Percentiles rank a stretch among this genome's conserved stretches.
Conservation (phyloP, 768 basidiomycete genomes). For the Rhizopogon roseolus region DNA sequence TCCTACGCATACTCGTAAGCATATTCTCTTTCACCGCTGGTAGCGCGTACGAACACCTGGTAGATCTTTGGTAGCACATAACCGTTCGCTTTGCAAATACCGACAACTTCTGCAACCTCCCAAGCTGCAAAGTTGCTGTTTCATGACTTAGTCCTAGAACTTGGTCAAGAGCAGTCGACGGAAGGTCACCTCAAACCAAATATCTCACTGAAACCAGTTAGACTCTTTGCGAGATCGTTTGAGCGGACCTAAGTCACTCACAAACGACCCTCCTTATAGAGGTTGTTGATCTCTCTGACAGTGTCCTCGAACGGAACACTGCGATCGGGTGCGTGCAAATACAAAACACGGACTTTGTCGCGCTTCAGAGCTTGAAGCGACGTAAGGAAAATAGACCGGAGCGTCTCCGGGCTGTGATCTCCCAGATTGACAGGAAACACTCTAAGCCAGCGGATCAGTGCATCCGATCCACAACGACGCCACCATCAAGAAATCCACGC, state of each 20-base stretch:
- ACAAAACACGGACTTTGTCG: slow-evolving; percentile 46
- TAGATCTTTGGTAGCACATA: slow-evolving; percentile 54
- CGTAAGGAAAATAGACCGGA: slow-evolving; percentile 40
- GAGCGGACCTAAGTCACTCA: slow-evolving; percentile 17
- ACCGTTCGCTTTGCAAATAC: slow-evolving; percentile 49
- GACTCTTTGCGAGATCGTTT: not conserved
- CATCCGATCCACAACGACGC: not conserved
- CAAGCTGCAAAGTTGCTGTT: slow-evolving; percentile 48
- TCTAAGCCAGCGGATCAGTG: slow-evolving; percentile 17
- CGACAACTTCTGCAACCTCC: slow-evolving; percentile 57
- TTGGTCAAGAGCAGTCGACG: not conserved
- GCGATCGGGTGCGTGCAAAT: slow-evolving; percentile 59
- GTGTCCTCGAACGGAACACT: slow-evolving; percentile 55
- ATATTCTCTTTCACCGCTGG: not conserved
- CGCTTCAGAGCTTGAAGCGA: slow-evolving; percentile 43
- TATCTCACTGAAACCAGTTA: slow-evolving; percentile 34
- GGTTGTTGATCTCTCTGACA: slow-evolving; percentile 44
- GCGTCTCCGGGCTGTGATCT: slow-evolving; percentile 32
- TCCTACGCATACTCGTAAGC: slow-evolving; percentile 16
- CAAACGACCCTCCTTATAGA: slow-evolving; percentile 57
- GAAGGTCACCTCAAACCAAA: slow-evolving; percentile 41
- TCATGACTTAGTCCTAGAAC: not conserved
- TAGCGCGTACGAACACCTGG: slow-evolving; percentile 37
- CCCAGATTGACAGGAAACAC: slow-evolving; percentile 38
- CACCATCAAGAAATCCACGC: slow-evolving; percentile 2